A percentile compares a stretch with the other conserved stretches of the same genome.
Conservation (phyloP, 306 rosid genomes). For the Castanea crenata region DNA sequence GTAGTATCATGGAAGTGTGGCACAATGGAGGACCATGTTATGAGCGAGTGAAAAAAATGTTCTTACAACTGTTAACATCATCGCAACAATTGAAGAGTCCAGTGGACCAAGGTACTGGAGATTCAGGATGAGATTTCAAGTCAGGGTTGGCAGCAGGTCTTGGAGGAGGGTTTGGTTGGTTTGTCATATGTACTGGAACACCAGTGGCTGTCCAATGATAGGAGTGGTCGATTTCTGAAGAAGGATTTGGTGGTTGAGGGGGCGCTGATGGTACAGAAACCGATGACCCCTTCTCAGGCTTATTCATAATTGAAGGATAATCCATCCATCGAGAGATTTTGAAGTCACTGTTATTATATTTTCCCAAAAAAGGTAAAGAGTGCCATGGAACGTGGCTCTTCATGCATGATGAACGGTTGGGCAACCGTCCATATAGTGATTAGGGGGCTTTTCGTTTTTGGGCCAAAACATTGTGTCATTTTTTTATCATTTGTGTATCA, state of each 20-base stretch:
- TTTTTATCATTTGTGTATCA: too few species aligned
- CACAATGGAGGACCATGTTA: too few species aligned
- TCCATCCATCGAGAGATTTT: not conserved
- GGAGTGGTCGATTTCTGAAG: not conserved
- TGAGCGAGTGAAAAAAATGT: too few species aligned
- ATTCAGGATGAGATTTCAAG: slow-evolving; percentile 2
- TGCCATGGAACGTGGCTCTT: not conserved
- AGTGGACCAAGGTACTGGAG: slow-evolving; percentile 46
- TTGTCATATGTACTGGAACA: not conserved
- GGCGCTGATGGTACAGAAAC: not conserved
- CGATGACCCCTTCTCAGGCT: not conserved
- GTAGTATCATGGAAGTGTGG: not conserved
- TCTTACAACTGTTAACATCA: slow-evolving; percentile 45
- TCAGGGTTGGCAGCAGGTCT: not conserved
- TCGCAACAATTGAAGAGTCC: slow-evolving; percentile 41
- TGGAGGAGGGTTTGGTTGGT: not conserved
- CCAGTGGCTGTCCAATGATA: not conserved
- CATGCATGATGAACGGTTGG: not conserved
- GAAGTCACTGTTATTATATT: not conserved
- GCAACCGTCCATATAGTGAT: not conserved
- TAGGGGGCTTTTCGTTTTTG: not conserved
- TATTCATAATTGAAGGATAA: not conserved
- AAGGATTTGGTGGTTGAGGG: not conserved
- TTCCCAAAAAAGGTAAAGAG: not conserved
- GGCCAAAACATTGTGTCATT: not conserved